These are phyloP conservation scores for Elongisporangium prolatum DNA, from an alignment of 352 stramenopile genomes.

Conservation along the genomic window DNA sequence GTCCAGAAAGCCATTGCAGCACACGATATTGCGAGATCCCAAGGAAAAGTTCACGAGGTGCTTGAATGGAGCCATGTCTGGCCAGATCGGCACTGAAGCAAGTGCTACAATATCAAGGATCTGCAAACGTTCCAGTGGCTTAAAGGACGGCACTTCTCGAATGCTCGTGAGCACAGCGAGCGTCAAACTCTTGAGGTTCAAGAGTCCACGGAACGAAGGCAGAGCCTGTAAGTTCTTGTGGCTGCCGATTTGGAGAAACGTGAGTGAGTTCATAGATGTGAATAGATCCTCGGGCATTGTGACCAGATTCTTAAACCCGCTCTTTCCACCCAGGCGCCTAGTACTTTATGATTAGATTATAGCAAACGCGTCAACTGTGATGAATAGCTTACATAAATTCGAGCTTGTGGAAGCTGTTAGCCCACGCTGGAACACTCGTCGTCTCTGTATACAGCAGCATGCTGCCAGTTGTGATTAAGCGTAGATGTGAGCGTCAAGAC, in stretches of 20 bases:
- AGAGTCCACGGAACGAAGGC: slow-evolving; percentile 21
- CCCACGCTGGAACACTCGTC: slow-evolving; percentile 23
- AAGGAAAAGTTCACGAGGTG: slow-evolving; percentile 19
- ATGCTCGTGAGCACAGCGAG: slow-evolving; percentile 18
- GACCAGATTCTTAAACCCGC: slow-evolving; percentile 15
- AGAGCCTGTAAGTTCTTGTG: slow-evolving; percentile 19
- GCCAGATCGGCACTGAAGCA: slow-evolving; percentile 9
- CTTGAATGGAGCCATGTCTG: slow-evolving; percentile 14
- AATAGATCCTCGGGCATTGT: slow-evolving; percentile 26
- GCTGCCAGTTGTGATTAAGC: too few species aligned
- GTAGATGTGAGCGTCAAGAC: too few species aligned
- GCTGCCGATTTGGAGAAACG: slow-evolving; percentile 28
- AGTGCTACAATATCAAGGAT: slow-evolving; percentile 20
- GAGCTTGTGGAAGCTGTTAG: slow-evolving; percentile 23
- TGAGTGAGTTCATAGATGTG: slow-evolving; percentile 19
- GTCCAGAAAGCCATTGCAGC: slow-evolving; percentile 32
- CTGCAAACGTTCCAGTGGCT: slow-evolving; percentile 10
- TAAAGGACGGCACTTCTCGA: slow-evolving; percentile 23
- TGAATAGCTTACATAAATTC: slow-evolving; percentile 28
- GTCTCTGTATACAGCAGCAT: slow-evolving; percentile 25
- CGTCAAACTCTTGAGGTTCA: slow-evolving; percentile 23
- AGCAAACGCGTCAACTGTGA: not conserved
- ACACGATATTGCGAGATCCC: slow-evolving; percentile 18
- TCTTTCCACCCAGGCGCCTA: slow-evolving; percentile 43
- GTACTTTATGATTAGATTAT: not conserved